phyloP scores from a whole-genome alignment of 805 yeast species.

The Saccharomycopsis sp. region DNA sequence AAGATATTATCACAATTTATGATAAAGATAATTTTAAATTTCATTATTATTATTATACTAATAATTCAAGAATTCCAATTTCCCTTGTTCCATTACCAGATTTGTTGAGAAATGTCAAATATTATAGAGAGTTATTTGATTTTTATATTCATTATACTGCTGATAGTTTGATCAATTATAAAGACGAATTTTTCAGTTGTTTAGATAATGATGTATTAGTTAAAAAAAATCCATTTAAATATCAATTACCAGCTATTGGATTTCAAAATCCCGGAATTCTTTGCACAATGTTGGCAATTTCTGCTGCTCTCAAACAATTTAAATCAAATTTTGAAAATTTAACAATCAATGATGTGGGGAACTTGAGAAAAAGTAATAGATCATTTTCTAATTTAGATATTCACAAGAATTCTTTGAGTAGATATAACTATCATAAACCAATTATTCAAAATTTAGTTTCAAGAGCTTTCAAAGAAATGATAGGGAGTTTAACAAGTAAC shows the following conservation, averaged over 20 bases:
- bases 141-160: constrained; percentile 30
- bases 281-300: constrained; percentile 2
- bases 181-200: constrained; percentile 2
- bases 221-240: constrained; percentile 13
- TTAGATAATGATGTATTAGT: not conserved
- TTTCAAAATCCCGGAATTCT: constrained; percentile 5
- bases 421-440: constrained; percentile 7
- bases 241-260: constrained; percentile 13
- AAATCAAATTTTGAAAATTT: constrained; percentile 2
- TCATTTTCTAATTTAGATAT: constrained; percentile 4
- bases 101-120: constrained; percentile 45
- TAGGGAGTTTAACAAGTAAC: not conserved
- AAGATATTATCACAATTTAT: not conserved
- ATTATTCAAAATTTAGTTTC: constrained; percentile 11
- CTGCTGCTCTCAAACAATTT: constrained; percentile 10
- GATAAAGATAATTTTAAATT: not conserved
- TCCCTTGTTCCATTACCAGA: constrained; percentile 45
- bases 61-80: not conserved
- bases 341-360: constrained; percentile 6
- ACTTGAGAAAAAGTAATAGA: not conserved
- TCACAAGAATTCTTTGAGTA: not conserved
- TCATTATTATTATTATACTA: not conserved
- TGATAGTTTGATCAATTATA: constrained; percentile 8
- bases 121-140: constrained; percentile 49
- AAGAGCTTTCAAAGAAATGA: constrained; percentile 2